phyloP scores from a whole-genome alignment of 2,329 filamentous ascomycete genomes.

The Curvularia eragrostidis region DNA sequence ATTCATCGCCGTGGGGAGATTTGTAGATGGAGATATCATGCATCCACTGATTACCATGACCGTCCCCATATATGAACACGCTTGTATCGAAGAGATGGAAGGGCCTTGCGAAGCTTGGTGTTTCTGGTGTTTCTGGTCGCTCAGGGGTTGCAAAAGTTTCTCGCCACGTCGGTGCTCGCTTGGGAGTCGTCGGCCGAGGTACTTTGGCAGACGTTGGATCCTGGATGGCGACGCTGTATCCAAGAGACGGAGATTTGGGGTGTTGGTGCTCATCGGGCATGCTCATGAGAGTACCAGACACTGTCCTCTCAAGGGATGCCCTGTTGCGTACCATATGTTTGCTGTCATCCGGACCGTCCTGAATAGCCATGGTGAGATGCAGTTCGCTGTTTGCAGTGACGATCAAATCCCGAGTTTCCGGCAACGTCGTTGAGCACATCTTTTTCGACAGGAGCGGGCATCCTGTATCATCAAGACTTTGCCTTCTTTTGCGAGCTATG shows the following conservation, averaged over 20 bases:
- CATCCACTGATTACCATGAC: background rate
- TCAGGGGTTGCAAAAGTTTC: constrained; percentile 6
- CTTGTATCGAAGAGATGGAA: constrained; percentile 37
- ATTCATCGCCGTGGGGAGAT: constrained; percentile 34
- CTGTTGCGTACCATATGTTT: constrained; percentile 7
- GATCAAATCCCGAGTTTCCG: background rate
- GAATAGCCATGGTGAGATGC: background rate
- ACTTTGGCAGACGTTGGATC: constrained; percentile 1
- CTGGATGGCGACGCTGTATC: constrained; percentile 12
- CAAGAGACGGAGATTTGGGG: constrained; percentile 21
- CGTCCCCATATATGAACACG: background rate
- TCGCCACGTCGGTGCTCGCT: constrained; percentile 1
- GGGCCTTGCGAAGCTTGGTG: constrained; percentile 33
- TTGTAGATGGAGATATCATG: constrained; percentile 36
- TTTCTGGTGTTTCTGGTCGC: constrained; percentile 16
- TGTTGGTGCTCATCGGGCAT: background rate
- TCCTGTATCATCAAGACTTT: constrained; percentile 3
- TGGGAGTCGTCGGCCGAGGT: constrained; percentile 1
- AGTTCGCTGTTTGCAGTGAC: background rate
- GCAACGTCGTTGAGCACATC: constrained; percentile 15
- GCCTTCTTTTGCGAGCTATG: constrained; percentile 6
- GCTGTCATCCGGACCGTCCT: constrained; percentile 15
- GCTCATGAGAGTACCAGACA: background rate
- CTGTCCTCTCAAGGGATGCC: constrained; percentile 17
- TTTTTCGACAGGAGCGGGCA: constrained; percentile 18